Evolutionary conservation across 306 rosid species (phyloP).

Genomic region (Medicago lupulina): DNA sequence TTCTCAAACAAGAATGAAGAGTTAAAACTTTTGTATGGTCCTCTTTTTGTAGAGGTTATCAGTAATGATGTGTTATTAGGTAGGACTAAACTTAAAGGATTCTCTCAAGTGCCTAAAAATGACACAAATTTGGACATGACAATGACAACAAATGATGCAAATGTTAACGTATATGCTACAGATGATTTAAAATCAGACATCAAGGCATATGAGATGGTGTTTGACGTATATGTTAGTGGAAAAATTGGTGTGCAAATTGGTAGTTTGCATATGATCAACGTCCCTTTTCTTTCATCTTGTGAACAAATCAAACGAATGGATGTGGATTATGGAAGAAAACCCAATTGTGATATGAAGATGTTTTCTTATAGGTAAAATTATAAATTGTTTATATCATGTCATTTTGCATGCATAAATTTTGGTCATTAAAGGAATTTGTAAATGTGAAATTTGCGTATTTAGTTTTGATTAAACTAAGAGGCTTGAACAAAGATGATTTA

Average conservation of each 20-base stretch:
- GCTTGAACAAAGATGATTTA: background rate
- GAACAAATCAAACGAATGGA: slow-evolving; percentile 41
- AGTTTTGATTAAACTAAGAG: background rate
- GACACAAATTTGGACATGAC: slow-evolving; percentile 37
- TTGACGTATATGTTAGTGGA: slow-evolving; percentile 45
- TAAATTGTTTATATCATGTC: background rate
- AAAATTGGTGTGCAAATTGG: slow-evolving; percentile 45
- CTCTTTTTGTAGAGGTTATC: slow-evolving; percentile 19
- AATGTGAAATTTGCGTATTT: background rate
- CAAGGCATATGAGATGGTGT: slow-evolving; percentile 24
- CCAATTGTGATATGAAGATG: slow-evolving; percentile 48
- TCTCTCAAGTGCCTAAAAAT: slow-evolving; percentile 46
- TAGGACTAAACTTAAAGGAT: background rate
- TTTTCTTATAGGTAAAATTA: slow-evolving; percentile 33
- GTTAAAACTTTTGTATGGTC: slow-evolving; percentile 42
- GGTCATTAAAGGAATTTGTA: background rate
- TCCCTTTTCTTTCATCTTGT: slow-evolving; percentile 40
- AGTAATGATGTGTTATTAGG: slow-evolving; percentile 40
- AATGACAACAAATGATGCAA: slow-evolving; percentile 13
- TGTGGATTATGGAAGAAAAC: slow-evolving; percentile 49
- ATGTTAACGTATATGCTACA: slow-evolving; percentile 33
- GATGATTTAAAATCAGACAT: slow-evolving; percentile 37
- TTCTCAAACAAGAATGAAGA: slow-evolving; percentile 54
- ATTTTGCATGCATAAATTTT: background rate
- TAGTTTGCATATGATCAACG: slow-evolving; percentile 23